Evolutionary conservation across 2,329 filamentous ascomycete genomes (phyloP).

Genomic region (Triangularia setosa): DNA sequence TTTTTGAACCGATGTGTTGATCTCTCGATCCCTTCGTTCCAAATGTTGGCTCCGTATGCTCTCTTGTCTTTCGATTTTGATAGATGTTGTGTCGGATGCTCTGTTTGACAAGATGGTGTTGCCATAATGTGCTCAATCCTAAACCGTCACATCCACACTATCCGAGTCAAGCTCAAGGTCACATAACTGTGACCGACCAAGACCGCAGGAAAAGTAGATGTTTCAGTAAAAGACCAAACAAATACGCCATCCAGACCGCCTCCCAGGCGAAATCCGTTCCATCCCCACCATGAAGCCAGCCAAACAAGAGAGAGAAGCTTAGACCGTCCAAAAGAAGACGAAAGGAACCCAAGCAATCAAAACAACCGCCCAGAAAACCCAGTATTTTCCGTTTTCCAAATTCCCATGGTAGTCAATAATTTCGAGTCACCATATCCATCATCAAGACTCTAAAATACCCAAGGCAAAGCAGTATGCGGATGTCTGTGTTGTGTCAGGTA

Average conservation of each 20-base stretch:
- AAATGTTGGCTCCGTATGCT: not conserved
- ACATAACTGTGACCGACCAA: not conserved
- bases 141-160: not conserved
- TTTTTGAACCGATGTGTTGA: not conserved
- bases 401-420: not conserved
- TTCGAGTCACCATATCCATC: not conserved
- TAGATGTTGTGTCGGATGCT: too few relatives aligned
- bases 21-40: not conserved
- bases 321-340: not conserved
- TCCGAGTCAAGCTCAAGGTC: not conserved
- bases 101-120: too few relatives aligned
- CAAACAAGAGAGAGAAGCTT: not conserved
- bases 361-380: not conserved
- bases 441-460: not conserved
- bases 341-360: not conserved
- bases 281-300: not conserved
- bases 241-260: not conserved
- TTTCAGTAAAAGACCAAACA: not conserved
- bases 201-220: not conserved
- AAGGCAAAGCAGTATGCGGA: not conserved
- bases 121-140: not conserved
- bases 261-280: not conserved
- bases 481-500: not conserved
- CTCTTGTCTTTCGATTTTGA: not conserved
- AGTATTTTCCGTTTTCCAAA: not conserved